A percentile compares a stretch with the other conserved stretches of the same genome.
These are phyloP conservation scores for Eutrema heterophyllum DNA, from an alignment of 345 rosid genomes.

Conservation along the genomic window DNA sequence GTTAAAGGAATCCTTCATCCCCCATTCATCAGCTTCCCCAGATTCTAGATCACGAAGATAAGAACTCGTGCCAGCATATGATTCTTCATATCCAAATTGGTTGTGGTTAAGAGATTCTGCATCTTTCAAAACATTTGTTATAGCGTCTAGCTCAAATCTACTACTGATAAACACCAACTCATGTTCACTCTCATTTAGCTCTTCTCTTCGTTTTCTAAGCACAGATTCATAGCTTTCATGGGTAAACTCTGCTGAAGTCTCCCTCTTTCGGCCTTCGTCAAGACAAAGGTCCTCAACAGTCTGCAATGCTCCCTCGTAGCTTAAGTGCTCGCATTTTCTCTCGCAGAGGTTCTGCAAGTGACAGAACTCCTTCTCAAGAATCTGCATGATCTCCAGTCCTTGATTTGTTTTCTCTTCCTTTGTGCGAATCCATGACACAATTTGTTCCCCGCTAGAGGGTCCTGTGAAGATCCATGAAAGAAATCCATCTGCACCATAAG, in stretches of 20 bases:
- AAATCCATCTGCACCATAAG: constrained; percentile 44
- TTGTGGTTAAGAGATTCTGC: constrained; percentile 64
- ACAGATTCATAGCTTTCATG: constrained; percentile 57
- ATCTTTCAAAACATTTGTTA: constrained; percentile 69
- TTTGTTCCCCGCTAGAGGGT: constrained; percentile 61
- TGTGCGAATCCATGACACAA: constrained; percentile 56
- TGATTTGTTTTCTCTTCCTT: constrained; percentile 72
- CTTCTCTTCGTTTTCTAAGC: constrained; percentile 67
- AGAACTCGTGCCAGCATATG: constrained; percentile 52
- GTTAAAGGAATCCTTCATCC: constrained; percentile 59
- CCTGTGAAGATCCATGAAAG: constrained; percentile 88
- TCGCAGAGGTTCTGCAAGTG: constrained; percentile 77
- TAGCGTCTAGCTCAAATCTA: constrained; percentile 68
- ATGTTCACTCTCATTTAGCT: constrained; percentile 50
- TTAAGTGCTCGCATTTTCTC: constrained; percentile 71
- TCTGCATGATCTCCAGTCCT: constrained; percentile 68
- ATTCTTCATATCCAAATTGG: constrained; percentile 68
- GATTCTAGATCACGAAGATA: constrained; percentile 82
- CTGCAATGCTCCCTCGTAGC: constrained; percentile 84
- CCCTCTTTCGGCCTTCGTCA: constrained; percentile 82
- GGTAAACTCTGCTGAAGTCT: constrained; percentile 45
- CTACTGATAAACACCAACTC: constrained; percentile 39
- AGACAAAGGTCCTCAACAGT: constrained; percentile 73
- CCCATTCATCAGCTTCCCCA: constrained; percentile 74
- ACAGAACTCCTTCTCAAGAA: constrained; percentile 75